phyloP scores from a whole-genome alignment of 345 rosid genomes.

The Rhizophora apiculata region DNA sequence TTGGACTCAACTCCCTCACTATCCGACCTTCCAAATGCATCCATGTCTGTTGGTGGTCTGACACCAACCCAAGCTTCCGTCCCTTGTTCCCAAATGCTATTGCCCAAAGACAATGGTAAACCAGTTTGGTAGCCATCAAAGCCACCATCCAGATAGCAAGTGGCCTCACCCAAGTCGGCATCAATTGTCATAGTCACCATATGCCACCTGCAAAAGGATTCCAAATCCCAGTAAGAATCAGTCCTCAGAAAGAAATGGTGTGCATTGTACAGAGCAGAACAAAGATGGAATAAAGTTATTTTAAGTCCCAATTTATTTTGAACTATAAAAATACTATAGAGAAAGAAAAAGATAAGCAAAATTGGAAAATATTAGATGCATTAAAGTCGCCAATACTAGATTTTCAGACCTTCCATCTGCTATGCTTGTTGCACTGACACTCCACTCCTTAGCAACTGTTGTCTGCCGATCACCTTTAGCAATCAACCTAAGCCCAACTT shows the following conservation, averaged over 20 bases:
- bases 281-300: neutral
- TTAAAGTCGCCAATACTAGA: conserved; percentile 11
- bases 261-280: neutral
- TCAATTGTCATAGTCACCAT: conserved; percentile 94
- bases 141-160: conserved; percentile 96
- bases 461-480: conserved; percentile 93
- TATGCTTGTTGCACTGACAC: conserved; percentile 95
- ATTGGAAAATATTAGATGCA: conserved; percentile 1
- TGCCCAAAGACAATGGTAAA: conserved; percentile 58
- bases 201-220: conserved; percentile 75
- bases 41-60: conserved; percentile 89
- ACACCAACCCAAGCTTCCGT: conserved; percentile 93
- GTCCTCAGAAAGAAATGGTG: neutral
- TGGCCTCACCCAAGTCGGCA: conserved; percentile 91
- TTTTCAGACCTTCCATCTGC: conserved; percentile 94
- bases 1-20: conserved; percentile 98
- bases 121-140: conserved; percentile 87
- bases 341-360: neutral
- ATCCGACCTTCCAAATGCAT: conserved; percentile 98
- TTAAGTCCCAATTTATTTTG: neutral
- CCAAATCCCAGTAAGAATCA: conserved; percentile 5
- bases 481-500: conserved; percentile 90
- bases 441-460: conserved; percentile 90
- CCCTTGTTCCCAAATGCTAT: conserved; percentile 82
- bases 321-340: neutral